Evolutionary conservation across 2,329 filamentous ascomycete species (phyloP).

Genomic region (Aplosporella prunicola): DNA sequence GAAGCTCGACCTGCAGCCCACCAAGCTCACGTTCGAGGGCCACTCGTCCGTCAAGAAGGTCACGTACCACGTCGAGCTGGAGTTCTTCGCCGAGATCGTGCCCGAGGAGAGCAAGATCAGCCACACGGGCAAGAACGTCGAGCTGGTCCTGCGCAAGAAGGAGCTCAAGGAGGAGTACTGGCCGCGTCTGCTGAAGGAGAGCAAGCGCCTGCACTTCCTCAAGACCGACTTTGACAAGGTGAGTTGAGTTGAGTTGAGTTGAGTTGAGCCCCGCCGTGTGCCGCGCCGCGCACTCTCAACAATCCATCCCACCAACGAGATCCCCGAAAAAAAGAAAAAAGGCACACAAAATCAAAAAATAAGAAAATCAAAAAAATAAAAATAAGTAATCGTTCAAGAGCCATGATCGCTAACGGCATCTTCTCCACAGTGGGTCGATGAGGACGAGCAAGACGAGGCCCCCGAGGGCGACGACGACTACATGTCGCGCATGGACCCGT

Average conservation of each 20-base stretch:
- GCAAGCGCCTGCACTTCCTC: conserved; percentile 84
- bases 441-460: conserved; percentile 94
- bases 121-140: conserved; percentile 80
- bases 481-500: conserved; percentile 61
- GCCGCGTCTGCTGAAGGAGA: conserved; percentile 86
- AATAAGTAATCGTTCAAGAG: too few species aligned
- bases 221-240: conserved; percentile 99
- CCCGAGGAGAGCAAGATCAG: conserved; percentile 71
- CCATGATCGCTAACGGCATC: too few species aligned
- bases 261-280: neutral
- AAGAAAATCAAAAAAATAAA: too few species aligned
- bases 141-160: conserved; percentile 94
- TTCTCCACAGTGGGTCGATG: conserved; percentile 83
- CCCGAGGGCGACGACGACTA: conserved; percentile 60
- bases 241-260: too few species aligned
- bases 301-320: neutral
- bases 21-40: conserved; percentile 70
- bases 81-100: conserved; percentile 89
- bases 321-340: too few species aligned
- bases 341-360: too few species aligned
- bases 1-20: conserved; percentile 75
- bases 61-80: conserved; percentile 75
- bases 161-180: conserved; percentile 90
- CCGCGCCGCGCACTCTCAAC: neutral
- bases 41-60: conserved; percentile 75